Base-by-base conservation (phyloP, 805 yeast genomes). In the Metschnikowia cerradonensis region DNA sequence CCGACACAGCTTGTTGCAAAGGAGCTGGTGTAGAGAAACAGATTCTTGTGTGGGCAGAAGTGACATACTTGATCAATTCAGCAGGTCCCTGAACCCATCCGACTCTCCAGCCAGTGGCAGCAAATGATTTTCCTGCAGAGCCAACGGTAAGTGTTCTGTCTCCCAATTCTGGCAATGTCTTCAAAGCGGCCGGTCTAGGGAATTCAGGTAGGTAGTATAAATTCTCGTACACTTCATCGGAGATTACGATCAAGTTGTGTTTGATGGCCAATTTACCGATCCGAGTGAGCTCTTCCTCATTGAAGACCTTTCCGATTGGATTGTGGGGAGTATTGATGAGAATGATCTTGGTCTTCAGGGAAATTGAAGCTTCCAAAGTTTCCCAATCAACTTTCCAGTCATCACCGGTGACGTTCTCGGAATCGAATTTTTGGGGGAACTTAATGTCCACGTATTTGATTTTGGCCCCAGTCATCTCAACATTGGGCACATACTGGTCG, bases 41-140 rank as follows among this genome's bases (percentile, higher is more conserved):
- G 60, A 94, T 92, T 69, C 99, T 81, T 1, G 97, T 90, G 68
- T 94, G 97, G 0, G 98, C 98, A 23, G 87, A 80, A 6, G 90
- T 78, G 4, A 84, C 96, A 64, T 88, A 89, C 57, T 86, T 83
- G 60, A 94, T 76, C 57, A 91, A 74, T 31, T 86, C 88, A n/a
- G 87, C 77, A 48, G 88, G 85, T 6, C 97, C 98, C 54, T 91
- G 84, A 36, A 92, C 78, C 95, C 96, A 94, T 49, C 99, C 99
- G 48, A 94, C 81, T 75, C 99, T 84, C 97, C 98, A 94, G 48
- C 99, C 99, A 11, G 99, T 94, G 41, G 96, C 96, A n/a, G 97
- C 96, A 73, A 94, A 94, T 0, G 96, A 83, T 69, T 94, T 94
- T 56, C 99, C 99, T 6, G 97, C 99, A 30, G 97, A 89, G 1